Evolutionary conservation across 306 rosid species (phyloP).

Genomic region (Trifolium subterraneum): DNA sequence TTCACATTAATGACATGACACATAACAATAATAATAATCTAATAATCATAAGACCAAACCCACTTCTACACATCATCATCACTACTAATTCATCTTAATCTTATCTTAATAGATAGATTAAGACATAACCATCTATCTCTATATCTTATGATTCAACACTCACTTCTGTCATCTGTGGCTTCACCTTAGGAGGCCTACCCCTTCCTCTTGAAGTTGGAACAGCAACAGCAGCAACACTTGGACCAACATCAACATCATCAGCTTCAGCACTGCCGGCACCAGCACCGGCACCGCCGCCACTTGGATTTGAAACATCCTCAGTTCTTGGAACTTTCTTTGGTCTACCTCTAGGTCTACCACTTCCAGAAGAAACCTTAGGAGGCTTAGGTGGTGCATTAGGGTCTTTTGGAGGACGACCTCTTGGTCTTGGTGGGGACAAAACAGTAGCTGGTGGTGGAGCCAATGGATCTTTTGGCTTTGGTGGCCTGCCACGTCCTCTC

Average conservation of each 20-base stretch:
- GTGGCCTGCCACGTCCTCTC: slow-evolving; percentile 94
- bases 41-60: slow-evolving; percentile 27
- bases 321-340: slow-evolving; percentile 68
- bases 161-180: slow-evolving; percentile 64
- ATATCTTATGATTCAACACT: slow-evolving; percentile 63
- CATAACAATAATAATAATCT: neutral
- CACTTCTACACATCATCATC: slow-evolving; percentile 34
- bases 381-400: slow-evolving; percentile 64
- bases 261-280: neutral
- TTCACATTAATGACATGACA: slow-evolving; percentile 37
- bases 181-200: slow-evolving; percentile 91
- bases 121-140: neutral
- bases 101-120: too few species aligned
- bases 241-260: neutral
- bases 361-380: slow-evolving; percentile 52
- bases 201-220: slow-evolving; percentile 46
- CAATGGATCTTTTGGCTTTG: slow-evolving; percentile 58
- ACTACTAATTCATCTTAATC: neutral
- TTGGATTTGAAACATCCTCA: neutral
- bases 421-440: slow-evolving; percentile 53
- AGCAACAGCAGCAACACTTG: neutral
- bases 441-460: slow-evolving; percentile 37
- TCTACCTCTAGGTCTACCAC: slow-evolving; percentile 78
- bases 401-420: slow-evolving; percentile 86
- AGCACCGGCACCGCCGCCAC: neutral